phyloP scores from a whole-genome alignment of 495 filamentous ascomycete genomes.

The Astrothelium subdiscretum region DNA sequence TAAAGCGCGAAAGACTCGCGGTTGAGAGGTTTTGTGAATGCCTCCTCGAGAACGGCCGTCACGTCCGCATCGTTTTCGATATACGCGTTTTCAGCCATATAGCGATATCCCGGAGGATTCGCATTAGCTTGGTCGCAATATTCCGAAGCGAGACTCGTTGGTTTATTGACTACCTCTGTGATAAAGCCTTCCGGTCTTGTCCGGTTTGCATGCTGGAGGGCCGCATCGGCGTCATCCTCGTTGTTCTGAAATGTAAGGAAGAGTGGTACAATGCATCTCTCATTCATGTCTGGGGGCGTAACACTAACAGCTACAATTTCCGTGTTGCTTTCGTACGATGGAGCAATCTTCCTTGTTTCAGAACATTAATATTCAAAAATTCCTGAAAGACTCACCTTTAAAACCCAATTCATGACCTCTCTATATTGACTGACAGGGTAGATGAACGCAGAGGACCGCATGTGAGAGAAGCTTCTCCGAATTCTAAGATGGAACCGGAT shows the following conservation, averaged over 20 bases:
- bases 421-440: slow-evolving; percentile 33
- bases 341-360: slow-evolving; percentile 15
- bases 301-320: slow-evolving; percentile 34
- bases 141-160: slow-evolving; percentile 31
- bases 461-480: slow-evolving; percentile 18
- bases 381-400: slow-evolving; percentile 10
- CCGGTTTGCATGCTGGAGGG: not conserved
- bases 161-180: slow-evolving; percentile 9
- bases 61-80: slow-evolving; percentile 35
- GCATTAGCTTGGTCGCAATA: slow-evolving; percentile 31
- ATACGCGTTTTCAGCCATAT: slow-evolving; percentile 40
- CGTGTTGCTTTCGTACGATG: slow-evolving; percentile 29
- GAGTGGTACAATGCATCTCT: slow-evolving; percentile 28
- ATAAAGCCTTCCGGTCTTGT: not conserved
- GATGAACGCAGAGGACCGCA: slow-evolving; percentile 35
- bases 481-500: slow-evolving; percentile 36
- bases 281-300: slow-evolving; percentile 18
- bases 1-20: slow-evolving; percentile 34
- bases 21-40: slow-evolving; percentile 34
- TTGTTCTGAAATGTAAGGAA: slow-evolving; percentile 34
- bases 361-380: not conserved
- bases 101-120: slow-evolving; percentile 35
- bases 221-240: slow-evolving; percentile 19
- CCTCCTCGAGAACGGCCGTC: slow-evolving; percentile 29
- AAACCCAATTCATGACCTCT: slow-evolving; percentile 33